A percentile compares a stretch with the other conserved stretches of the same genome.
These are phyloP conservation scores for Paracamarosporium sp. DNA, from an alignment of 2,329 filamentous ascomycete species.

Conservation along the genomic window DNA sequence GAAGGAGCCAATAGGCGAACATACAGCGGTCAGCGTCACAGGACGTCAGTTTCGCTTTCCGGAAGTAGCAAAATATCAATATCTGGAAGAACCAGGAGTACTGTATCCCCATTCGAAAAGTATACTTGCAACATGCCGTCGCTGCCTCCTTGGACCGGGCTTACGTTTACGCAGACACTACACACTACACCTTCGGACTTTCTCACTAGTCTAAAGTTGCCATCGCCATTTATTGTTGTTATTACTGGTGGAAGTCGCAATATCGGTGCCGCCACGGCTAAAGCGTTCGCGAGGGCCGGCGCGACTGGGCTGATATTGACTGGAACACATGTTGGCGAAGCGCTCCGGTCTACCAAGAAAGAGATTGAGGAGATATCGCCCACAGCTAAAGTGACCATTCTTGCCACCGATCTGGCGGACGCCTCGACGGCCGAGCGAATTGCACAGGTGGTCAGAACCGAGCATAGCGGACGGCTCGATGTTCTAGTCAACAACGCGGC, in stretches of 20 bases:
- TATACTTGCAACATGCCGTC: not conserved
- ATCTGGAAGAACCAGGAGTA: no score
- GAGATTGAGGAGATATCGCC: not conserved
- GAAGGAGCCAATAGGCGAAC: no score
- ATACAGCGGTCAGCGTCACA: no score
- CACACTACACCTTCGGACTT: not conserved
- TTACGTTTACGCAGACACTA: constrained; percentile 1
- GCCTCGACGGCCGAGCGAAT: not conserved
- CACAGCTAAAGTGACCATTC: not conserved
- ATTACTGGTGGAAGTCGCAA: constrained; percentile 12
- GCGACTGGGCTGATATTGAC: constrained; percentile 17
- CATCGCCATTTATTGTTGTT: not conserved
- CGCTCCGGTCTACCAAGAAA: not conserved
- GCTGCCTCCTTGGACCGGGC: constrained; percentile 1
- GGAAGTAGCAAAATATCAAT: no score
- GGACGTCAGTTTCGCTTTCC: no score
- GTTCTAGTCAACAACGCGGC: not conserved
- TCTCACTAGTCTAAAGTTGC: not conserved
- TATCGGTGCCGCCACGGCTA: constrained; percentile 15
- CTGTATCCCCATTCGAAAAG: no score
- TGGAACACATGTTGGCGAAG: not conserved
- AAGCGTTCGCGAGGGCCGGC: constrained; percentile 19
- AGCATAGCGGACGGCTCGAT: not conserved
- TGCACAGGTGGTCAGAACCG: not conserved
- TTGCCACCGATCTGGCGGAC: not conserved